phyloP scores from a whole-genome alignment of 306 rosid genomes.

The Cicer judaicum region DNA sequence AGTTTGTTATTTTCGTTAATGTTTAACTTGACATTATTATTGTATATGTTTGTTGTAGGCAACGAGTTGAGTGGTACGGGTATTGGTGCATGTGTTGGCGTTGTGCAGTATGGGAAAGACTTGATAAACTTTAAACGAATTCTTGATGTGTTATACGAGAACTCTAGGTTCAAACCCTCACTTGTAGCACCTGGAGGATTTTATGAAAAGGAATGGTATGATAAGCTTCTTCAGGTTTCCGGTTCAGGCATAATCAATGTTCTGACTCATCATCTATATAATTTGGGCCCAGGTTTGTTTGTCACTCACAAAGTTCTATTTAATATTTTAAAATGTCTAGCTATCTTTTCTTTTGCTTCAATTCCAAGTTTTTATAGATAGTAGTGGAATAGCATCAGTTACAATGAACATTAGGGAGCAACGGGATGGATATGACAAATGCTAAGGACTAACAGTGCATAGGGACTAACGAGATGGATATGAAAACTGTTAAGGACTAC shows the following conservation, averaged over 20 bases:
- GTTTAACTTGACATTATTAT: slow-evolving; percentile 39
- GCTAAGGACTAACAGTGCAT: neutral
- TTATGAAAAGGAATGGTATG: slow-evolving; percentile 74
- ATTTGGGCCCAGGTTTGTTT: slow-evolving; percentile 87
- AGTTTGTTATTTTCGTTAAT: neutral
- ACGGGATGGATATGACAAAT: neutral
- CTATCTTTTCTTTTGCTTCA: slow-evolving; percentile 16
- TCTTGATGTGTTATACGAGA: slow-evolving; percentile 55
- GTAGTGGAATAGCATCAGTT: slow-evolving; percentile 16
- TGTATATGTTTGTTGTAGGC: slow-evolving; percentile 57
- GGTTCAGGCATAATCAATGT: slow-evolving; percentile 75
- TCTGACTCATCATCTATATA: slow-evolving; percentile 86
- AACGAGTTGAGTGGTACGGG: slow-evolving; percentile 92
- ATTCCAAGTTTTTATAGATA: slow-evolving; percentile 7
- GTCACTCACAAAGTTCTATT: slow-evolving; percentile 33
- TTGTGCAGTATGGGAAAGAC: slow-evolving; percentile 85
- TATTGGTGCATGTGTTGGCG: slow-evolving; percentile 75
- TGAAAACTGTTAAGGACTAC: neutral
- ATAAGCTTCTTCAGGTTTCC: slow-evolving; percentile 74
- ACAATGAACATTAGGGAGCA: neutral
- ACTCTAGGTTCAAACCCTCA: slow-evolving; percentile 63
- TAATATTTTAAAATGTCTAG: slow-evolving; percentile 18
- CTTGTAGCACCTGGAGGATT: slow-evolving; percentile 95
- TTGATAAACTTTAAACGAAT: slow-evolving; percentile 64
- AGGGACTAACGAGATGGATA: neutral